These are phyloP conservation scores for Corymbia maculata DNA, from an alignment of 345 rosid genomes.

Conservation along the genomic window DNA sequence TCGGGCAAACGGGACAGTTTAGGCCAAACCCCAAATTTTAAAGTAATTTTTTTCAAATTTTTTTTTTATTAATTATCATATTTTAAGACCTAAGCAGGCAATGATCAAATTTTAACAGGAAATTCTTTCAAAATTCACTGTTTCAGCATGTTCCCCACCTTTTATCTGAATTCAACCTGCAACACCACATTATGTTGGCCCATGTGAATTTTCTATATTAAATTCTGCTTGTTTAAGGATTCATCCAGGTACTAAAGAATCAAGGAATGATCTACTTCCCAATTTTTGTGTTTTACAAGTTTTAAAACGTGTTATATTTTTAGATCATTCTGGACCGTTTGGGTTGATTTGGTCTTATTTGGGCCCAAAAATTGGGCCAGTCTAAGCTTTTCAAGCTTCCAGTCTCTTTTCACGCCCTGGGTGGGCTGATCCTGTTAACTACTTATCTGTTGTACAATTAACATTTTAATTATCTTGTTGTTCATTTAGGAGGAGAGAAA, in stretches of 20 bases:
- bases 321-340: not conserved
- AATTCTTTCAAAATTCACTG: not conserved
- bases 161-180: not conserved
- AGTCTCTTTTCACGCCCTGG: not conserved
- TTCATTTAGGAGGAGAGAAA: conserved; percentile 67
- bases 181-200: not conserved
- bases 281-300: not conserved
- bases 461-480: not conserved
- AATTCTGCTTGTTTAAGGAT: not conserved
- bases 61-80: not conserved
- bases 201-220: not conserved
- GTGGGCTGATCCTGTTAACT: not conserved
- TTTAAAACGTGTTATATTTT: not conserved
- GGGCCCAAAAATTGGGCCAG: not conserved
- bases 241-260: not conserved
- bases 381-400: not conserved
- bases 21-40: not conserved
- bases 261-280: not conserved
- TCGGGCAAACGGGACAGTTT: not conserved
- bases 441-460: not conserved
- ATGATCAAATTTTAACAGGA: not conserved
- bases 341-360: not conserved
- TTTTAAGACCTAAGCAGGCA: not conserved
- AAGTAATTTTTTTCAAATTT: not conserved
- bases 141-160: not conserved